Evolutionary conservation across 129 eudicot genomes (phyloP).

Genomic region (Heracleum sosnowskyi): DNA sequence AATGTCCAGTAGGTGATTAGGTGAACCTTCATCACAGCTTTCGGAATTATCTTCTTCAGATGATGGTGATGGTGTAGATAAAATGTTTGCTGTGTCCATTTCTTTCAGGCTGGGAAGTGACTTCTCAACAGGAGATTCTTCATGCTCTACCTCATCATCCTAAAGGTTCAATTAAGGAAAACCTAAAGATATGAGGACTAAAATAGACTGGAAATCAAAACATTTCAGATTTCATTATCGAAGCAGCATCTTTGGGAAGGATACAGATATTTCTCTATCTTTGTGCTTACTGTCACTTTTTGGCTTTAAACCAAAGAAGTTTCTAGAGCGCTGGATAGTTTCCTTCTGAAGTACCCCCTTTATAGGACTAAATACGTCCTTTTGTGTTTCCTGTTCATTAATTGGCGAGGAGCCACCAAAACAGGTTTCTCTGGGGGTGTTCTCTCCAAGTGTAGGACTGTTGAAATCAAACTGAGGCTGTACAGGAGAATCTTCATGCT

Average conservation of each 20-base stretch:
- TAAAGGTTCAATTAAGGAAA: neutral
- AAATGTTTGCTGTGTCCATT: constrained; percentile 22
- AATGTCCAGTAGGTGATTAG: neutral
- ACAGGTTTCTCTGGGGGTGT: constrained; percentile 21
- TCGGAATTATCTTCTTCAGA: constrained; percentile 43
- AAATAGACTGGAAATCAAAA: neutral
- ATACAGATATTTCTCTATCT: constrained; percentile 35
- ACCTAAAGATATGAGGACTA: neutral
- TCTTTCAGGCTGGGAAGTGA: constrained; percentile 25
- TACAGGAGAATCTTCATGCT: constrained; percentile 24
- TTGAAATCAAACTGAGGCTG: constrained; percentile 21
- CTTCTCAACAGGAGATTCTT: constrained; percentile 19
- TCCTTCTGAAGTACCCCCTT: constrained; percentile 23
- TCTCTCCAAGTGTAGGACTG: constrained; percentile 39
- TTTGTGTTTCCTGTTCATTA: constrained; percentile 26
- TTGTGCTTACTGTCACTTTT: constrained; percentile 20
- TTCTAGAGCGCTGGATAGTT: constrained; percentile 28
- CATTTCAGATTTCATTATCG: neutral
- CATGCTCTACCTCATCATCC: neutral
- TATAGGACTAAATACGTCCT: constrained; percentile 26
- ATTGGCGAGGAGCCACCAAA: constrained; percentile 31
- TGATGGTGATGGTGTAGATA: constrained; percentile 29
- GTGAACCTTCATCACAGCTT: constrained; percentile 44
- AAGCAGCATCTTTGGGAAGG: constrained; percentile 18
- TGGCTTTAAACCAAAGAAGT: constrained; percentile 27